Conservation (phyloP, 257 asterid genomes). For the Gentiana macrophylla region DNA sequence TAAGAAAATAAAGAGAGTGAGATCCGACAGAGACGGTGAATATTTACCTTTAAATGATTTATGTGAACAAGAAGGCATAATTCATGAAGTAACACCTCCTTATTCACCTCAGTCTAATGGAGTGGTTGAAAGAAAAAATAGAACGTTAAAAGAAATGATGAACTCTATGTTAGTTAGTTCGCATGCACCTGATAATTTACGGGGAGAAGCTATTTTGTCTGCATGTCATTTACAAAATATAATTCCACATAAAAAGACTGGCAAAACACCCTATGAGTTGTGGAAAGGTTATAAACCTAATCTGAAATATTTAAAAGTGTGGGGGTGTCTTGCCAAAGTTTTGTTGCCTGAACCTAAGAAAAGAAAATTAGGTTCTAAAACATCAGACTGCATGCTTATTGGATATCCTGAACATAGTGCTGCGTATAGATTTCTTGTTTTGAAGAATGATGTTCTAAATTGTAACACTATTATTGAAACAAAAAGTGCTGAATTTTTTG, state of each 20-base stretch:
- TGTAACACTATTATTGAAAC: too few species aligned
- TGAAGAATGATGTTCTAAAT: background rate
- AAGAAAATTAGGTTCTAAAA: background rate
- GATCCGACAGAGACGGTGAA: background rate
- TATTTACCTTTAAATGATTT: background rate
- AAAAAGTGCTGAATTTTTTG: too few species aligned
- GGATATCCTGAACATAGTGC: background rate
- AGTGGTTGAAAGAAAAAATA: background rate
- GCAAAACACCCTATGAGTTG: background rate
- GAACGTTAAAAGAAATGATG: slow-evolving; percentile 2
- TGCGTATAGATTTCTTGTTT: slow-evolving; percentile 2
- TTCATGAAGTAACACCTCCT: background rate
- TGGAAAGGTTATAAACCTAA: slow-evolving; percentile 1
- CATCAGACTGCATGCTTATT: background rate
- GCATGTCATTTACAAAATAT: background rate
- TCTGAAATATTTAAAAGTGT: background rate
- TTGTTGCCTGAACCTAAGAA: background rate
- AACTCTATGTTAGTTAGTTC: background rate
- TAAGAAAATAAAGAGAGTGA: background rate
- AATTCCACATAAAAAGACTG: background rate
- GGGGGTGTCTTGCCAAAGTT: background rate
- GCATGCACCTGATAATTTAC: background rate
- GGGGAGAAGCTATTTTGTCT: background rate
- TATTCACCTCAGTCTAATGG: background rate
- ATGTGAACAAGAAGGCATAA: background rate